Evolutionary conservation across 1,139 yeast genomes (phyloP).

Genomic region (Schizosaccharomyces versatilis): DNA sequence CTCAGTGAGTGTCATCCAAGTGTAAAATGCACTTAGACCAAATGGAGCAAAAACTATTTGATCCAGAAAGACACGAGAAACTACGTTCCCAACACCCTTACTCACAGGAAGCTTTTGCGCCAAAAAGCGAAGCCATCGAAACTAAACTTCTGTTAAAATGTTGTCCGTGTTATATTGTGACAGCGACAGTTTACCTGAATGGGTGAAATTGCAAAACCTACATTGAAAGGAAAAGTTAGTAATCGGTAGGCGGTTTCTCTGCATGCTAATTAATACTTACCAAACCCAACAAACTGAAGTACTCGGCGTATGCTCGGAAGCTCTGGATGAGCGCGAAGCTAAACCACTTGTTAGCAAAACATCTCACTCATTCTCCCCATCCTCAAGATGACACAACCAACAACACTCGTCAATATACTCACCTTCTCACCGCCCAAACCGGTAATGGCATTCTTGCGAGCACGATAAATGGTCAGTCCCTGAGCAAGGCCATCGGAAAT

Average conservation of each 20-base stretch:
- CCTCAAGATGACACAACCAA: neutral
- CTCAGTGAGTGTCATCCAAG: neutral
- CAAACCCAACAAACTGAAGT: neutral
- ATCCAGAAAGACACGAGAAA: neutral
- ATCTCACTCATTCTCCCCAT: neutral
- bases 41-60: neutral
- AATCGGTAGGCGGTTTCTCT: no score
- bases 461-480: neutral
- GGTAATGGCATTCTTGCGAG: neutral
- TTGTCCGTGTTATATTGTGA: no score
- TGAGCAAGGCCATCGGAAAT: neutral
- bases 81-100: neutral
- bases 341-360: neutral
- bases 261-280: neutral
- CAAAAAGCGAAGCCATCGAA: neutral
- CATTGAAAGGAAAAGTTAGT: neutral
- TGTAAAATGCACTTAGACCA: neutral
- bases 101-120: neutral
- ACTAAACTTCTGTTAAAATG: neutral
- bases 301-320: neutral
- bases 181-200: neutral
- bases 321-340: neutral
- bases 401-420: no score
- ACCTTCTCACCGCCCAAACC: neutral
- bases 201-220: slow-evolving; percentile 1